Evolutionary conservation across 2,329 filamentous ascomycete species (phyloP).

Genomic region (Sporothrix protearum): DNA sequence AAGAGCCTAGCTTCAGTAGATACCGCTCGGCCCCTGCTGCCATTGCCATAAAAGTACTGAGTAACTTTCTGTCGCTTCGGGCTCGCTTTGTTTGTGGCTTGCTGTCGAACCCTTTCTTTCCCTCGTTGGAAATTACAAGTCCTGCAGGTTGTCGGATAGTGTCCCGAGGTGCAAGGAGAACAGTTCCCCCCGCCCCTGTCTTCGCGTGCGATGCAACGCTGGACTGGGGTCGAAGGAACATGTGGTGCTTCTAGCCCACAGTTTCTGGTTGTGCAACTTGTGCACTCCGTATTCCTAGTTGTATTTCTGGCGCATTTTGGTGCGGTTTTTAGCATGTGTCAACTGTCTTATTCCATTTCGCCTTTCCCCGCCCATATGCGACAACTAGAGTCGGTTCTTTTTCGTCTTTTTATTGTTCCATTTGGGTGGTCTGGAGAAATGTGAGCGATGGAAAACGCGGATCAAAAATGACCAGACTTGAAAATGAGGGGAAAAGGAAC

Average conservation of each 20-base stretch:
- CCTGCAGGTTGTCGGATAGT: constrained; percentile 2
- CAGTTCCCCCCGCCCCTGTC: neutral
- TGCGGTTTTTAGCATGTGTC: neutral
- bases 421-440: constrained; percentile 5
- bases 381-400: neutral
- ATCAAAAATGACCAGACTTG: neutral
- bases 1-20: neutral
- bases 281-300: neutral
- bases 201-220: constrained; percentile 8
- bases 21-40: neutral
- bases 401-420: neutral
- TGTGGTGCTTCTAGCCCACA: neutral
- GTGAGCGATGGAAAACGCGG: neutral
- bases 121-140: neutral
- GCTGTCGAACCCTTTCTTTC: neutral
- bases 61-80: neutral
- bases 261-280: neutral
- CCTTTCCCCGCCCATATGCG: constrained; percentile 16
- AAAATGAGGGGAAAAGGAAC: neutral
- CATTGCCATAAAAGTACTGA: neutral
- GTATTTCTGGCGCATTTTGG: neutral
- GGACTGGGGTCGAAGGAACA: neutral
- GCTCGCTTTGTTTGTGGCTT: neutral
- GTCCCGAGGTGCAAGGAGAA: neutral
- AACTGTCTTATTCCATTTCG: neutral